Base-by-base conservation (phyloP, 2,329 filamentous ascomycete genomes). In the Orbilia oligospora region DNA sequence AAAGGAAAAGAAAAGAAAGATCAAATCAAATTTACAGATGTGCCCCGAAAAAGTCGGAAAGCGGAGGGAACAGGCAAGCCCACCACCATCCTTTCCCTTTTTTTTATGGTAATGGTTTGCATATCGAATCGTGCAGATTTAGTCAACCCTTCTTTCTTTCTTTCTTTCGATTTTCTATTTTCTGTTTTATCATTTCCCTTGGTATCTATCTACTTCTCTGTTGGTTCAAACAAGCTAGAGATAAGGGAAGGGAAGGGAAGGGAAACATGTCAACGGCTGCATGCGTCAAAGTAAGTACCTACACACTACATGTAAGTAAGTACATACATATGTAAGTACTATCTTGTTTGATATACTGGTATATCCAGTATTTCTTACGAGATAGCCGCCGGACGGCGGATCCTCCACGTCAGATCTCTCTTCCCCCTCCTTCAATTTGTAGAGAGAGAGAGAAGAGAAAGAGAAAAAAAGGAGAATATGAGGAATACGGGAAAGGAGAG, bases 51-150 rank as follows among this genome's bases (percentile, higher is more conserved):
- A 51, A 41, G 38, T 65, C 58, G 69, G 69, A 33, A 33, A 38
- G 41, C 58, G 58, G 69, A 72, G 67, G 41, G 44, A 38, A 38
- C 36, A 8, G 30, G 30, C 30, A 30, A 30, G 3, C 30, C 30
- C 30, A 30, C n/a, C 27, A 3, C 33, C n/a, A 49, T 22, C 27
- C 36, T 18, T 27, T 27, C 8, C 20, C 48, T 9, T 61, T 61
- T 61, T 58, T 73, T 61, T 73, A 64, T 67, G 65, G 61, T 73
- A 73, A 73, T 73, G 70, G 70, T 73, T 73, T 73, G 70, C 70
- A 67, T 73, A 73, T 73, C 65, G 70, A 67, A 49, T 73, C 51
- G 61, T 64, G 61, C 70, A 46, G 61, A 67, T 73, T 73, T 61
- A 73, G 70, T 72, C 66, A 66, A 58, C 53, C 49, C 61, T 9